Percentiles rank a stretch among this genome's conserved stretches.
phyloP scores from a whole-genome alignment of 805 yeast species.

The Candida sakaeoensis region DNA sequence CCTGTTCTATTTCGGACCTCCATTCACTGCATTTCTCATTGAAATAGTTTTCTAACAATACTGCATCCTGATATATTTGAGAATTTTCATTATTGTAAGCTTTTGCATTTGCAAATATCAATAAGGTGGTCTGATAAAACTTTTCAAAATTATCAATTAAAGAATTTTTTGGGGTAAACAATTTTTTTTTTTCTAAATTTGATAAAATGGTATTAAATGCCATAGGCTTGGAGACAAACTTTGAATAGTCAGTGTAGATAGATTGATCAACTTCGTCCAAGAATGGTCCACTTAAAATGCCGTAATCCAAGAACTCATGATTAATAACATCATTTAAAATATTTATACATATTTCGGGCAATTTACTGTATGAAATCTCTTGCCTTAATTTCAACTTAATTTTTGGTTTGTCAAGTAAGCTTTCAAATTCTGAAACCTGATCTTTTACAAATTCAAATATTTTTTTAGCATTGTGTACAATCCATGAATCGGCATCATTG shows the following conservation, averaged over 20 bases:
- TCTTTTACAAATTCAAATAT: conserved; percentile 55
- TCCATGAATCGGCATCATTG: conserved; percentile 45
- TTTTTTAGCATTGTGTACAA: conserved; percentile 61
- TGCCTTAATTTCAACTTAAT: conserved; percentile 13
- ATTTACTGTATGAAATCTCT: conserved; percentile 16
- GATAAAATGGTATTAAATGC: conserved; percentile 58
- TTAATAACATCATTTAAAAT: conserved; percentile 39
- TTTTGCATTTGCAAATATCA: conserved; percentile 77
- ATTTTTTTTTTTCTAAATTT: conserved; percentile 49
- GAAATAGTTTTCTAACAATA: conserved; percentile 52
- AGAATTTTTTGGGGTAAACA: conserved; percentile 20
- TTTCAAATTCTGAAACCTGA: conserved; percentile 38
- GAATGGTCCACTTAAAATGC: conserved; percentile 64
- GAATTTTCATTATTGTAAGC: conserved; percentile 72
- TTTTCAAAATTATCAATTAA: conserved; percentile 48
- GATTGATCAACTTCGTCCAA: conserved; percentile 67
- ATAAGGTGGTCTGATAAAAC: conserved; percentile 54
- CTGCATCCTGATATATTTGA: conserved; percentile 68
- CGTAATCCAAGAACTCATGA: conserved; percentile 46
- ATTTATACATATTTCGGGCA: conserved; percentile 19
- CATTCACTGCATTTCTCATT: conserved; percentile 34
- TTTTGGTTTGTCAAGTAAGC: conserved; percentile 5
- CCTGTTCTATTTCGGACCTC: conserved; percentile 16
- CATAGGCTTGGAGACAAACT: conserved; percentile 68
- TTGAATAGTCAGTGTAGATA: conserved; percentile 78